These are phyloP conservation scores for Pseudoperonospora humuli DNA, from an alignment of 352 stramenopile genomes.

Conservation along the genomic window DNA sequence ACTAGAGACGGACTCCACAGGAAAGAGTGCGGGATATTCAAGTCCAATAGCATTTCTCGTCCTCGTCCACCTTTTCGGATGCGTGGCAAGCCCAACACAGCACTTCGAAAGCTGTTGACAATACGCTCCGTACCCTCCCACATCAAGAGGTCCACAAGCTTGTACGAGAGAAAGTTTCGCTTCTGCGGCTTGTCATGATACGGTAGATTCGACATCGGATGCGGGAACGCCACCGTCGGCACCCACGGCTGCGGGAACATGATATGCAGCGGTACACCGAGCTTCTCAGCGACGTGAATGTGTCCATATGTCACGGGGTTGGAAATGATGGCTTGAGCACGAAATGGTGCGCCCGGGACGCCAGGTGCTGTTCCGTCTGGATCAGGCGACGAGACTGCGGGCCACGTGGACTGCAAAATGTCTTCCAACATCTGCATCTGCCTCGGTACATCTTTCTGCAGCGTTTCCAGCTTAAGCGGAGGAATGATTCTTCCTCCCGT, in stretches of 20 bases:
- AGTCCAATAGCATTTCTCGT: conserved; percentile 47
- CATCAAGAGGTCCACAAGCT: conserved; percentile 79
- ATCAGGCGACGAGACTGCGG: conserved; percentile 71
- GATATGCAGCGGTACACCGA: conserved; percentile 90
- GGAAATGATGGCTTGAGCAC: conserved; percentile 90
- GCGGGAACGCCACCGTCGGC: conserved; percentile 84
- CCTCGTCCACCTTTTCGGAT: conserved; percentile 56
- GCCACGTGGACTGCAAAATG: conserved; percentile 86
- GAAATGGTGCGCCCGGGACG: conserved; percentile 51
- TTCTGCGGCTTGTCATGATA: conserved; percentile 61
- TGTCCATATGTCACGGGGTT: conserved; percentile 91
- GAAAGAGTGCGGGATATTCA: conserved; percentile 78
- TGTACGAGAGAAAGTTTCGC: conserved; percentile 83
- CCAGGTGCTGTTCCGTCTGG: conserved; percentile 53
- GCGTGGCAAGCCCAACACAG: conserved; percentile 46
- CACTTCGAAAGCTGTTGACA: conserved; percentile 75
- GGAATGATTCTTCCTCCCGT: conserved; percentile 72
- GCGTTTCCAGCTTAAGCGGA: conserved; percentile 46
- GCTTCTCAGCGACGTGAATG: conserved; percentile 88
- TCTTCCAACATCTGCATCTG: conserved; percentile 89
- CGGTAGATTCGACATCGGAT: conserved; percentile 79
- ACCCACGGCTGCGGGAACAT: conserved; percentile 91
- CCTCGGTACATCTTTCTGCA: conserved; percentile 59
- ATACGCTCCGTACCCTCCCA: conserved; percentile 54
- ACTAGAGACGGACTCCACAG: conserved; percentile 87